A percentile compares a stretch with the other conserved stretches of the same genome.
phyloP scores from a whole-genome alignment of 768 basidiomycete species.

The Dacryopinax spathularia region DNA sequence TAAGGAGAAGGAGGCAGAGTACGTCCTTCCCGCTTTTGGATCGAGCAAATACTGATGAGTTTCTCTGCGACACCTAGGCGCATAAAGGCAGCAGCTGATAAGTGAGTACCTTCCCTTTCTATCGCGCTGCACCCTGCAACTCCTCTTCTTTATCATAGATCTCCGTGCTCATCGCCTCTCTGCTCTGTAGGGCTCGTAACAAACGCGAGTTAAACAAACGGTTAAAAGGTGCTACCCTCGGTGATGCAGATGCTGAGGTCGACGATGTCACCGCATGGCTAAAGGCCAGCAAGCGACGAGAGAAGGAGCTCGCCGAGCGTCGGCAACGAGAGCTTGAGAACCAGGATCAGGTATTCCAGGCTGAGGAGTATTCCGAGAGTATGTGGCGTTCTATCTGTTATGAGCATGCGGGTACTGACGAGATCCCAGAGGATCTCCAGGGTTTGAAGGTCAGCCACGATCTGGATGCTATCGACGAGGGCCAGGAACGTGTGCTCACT shows the following conservation, averaged over 20 bases:
- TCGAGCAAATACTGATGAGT: conserved; percentile 15
- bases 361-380: conserved; percentile 78
- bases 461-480: conserved; percentile 81
- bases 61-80: conserved; percentile 32
- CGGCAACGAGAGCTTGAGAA: conserved; percentile 70
- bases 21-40: conserved; percentile 19
- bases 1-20: conserved; percentile 68
- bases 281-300: conserved; percentile 78
- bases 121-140: background rate
- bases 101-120: conserved; percentile 49
- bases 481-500: conserved; percentile 89
- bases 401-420: background rate
- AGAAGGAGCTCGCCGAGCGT: conserved; percentile 74
- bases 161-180: conserved; percentile 32
- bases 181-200: conserved; percentile 65
- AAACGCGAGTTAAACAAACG: conserved; percentile 80
- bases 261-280: conserved; percentile 82
- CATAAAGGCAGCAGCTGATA: conserved; percentile 62
- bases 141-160: conserved; percentile 28
- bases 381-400: conserved; percentile 20
- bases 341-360: conserved; percentile 62
- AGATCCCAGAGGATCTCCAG: conserved; percentile 58
- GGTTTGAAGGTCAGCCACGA: conserved; percentile 95
- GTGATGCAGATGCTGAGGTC: conserved; percentile 51
- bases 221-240: conserved; percentile 85